A percentile compares a stretch with the other conserved stretches of the same genome.
phyloP scores from a whole-genome alignment of 345 rosid genomes.

The Raphanus sativus region DNA sequence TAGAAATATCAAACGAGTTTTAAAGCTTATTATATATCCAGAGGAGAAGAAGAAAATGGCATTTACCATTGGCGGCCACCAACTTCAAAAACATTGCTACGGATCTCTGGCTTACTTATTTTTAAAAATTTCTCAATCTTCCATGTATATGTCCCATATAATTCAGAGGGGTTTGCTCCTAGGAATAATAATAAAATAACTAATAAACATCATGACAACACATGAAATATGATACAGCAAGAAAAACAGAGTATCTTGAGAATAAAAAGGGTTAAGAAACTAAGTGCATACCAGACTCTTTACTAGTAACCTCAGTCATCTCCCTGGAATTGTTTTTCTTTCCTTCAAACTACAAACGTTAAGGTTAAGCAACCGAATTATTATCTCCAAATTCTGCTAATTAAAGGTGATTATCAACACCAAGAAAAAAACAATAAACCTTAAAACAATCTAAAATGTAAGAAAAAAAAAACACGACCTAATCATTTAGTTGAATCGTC shows the following conservation, averaged over 20 bases:
- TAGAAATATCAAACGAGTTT: background rate
- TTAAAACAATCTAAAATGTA: no score
- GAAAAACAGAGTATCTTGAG: background rate
- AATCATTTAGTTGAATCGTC: no score
- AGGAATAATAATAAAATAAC: background rate
- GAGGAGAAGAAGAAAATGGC: background rate
- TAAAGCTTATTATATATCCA: background rate
- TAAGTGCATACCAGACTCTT: background rate
- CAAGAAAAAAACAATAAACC: no score
- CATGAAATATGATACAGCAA: background rate
- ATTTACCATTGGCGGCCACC: background rate
- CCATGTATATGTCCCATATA: background rate
- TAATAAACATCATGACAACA: background rate
- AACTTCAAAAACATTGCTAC: background rate
- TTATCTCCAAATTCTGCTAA: background rate
- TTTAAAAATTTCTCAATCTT: background rate
- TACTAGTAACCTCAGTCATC: background rate
- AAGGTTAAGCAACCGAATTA: background rate
- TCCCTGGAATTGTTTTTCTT: background rate
- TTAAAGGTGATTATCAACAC: no score
- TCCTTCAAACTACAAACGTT: background rate
- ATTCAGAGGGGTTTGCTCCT: background rate
- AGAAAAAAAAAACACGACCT: no score
- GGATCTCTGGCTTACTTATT: background rate
- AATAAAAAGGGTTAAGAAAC: background rate